These are phyloP conservation scores for Malassezia furfur DNA, from an alignment of 1,284 basidiomycete species.

Conservation along the genomic window DNA sequence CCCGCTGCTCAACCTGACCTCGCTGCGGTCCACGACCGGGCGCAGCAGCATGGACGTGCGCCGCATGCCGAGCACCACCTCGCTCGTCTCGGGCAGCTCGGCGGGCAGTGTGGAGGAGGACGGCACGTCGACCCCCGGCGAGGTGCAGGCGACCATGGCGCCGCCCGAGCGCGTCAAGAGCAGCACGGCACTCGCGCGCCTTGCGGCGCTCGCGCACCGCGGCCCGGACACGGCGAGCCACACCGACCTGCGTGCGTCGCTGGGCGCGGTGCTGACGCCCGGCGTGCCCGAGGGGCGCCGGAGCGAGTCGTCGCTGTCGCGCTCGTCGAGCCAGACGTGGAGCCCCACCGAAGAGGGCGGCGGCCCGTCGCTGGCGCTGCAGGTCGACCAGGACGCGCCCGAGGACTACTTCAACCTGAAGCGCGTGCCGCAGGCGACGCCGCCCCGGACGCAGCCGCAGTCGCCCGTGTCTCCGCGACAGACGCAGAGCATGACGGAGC, in stretches of 20 bases:
- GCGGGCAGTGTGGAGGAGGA: background rate
- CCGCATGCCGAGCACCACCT: background rate
- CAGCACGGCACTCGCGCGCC: conserved; percentile 6
- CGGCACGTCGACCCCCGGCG: background rate
- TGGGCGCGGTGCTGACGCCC: too few species aligned
- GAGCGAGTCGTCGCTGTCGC: background rate
- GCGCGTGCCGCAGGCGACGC: background rate
- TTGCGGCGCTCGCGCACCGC: conserved; percentile 9
- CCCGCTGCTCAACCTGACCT: conserved; percentile 51
- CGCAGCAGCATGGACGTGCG: background rate
- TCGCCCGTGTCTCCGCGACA: background rate
- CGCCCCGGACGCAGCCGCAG: background rate
- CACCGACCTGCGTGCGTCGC: too few species aligned
- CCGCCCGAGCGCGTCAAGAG: conserved; percentile 1
- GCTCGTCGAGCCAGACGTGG: background rate
- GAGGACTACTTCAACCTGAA: background rate
- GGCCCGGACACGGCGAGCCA: background rate
- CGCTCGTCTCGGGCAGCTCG: background rate
- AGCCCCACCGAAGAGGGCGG: background rate
- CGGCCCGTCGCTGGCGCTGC: conserved; percentile 5
- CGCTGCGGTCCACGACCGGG: conserved; percentile 48
- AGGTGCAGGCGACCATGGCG: background rate
- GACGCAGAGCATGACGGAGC: background rate
- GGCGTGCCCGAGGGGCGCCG: background rate
- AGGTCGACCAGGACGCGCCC: background rate